Evolutionary conservation across 106 monocot species (phyloP), one percentile per base, ranked within the genome.

Genomic region (Iris macrosiphon): DNA sequence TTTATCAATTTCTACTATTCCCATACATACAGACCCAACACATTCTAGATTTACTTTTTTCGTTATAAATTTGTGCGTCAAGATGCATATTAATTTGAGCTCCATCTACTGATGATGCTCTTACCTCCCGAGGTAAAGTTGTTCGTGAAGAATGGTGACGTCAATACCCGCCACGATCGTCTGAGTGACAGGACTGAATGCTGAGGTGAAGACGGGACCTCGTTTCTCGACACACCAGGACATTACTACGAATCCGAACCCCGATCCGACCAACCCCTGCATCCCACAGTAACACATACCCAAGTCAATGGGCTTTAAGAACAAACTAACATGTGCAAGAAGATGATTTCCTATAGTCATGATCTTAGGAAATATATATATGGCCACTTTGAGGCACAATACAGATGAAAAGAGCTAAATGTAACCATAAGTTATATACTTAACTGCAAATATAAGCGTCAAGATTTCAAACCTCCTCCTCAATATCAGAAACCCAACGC

Each of bases 41-140:
- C n/a, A n/a, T n/a, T n/a, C n/a, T n/a, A n/a, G n/a, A n/a, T n/a
- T n/a, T n/a, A n/a, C n/a, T n/a, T n/a, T n/a, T n/a, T n/a, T n/a
- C n/a, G n/a, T n/a, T n/a, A n/a, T n/a, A n/a, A n/a, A n/a, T n/a
- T n/a, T n/a, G n/a, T n/a, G n/a, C n/a, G n/a, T n/a, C n/a, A n/a
- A n/a, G n/a, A n/a, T n/a, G n/a, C n/a, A n/a, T n/a, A n/a, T n/a
- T n/a, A n/a, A n/a, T n/a, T n/a, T n/a, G n/a, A n/a, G n/a, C n/a
- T n/a, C n/a, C n/a, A n/a, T n/a, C n/a, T n/a, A n/a, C n/a, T n/a
- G n/a, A n/a, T n/a, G n/a, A n/a, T n/a, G n/a, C n/a, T n/a, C 26
- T 31, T 68, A 88, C 93, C 83, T 93, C 67, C 93, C 93, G 23
- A 94, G 73, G 42, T 81, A 55, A 33, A 94, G 75, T 27, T 45